Base-by-base conservation (phyloP, 148 eudicot genomes). In the Persicaria maculosa region DNA sequence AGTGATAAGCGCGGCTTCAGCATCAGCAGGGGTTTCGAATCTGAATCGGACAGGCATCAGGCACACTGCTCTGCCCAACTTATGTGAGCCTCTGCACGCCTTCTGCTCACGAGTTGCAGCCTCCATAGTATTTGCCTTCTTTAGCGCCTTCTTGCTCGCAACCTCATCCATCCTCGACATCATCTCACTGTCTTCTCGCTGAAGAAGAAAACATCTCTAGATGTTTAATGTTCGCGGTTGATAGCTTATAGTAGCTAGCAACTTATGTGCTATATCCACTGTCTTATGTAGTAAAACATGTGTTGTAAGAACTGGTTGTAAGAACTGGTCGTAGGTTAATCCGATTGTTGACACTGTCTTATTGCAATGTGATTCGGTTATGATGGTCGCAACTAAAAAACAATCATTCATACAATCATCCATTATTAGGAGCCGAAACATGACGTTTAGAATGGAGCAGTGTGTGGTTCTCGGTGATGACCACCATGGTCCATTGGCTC, bases 1-100 rank as follows among this genome's bases (percentile, higher is more conserved):
- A 0, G 71, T 85, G 85, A 90, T 95, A 88, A 92, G 97, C 72
- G 96, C 96, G 6, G 93, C 86, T 77, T 95, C 99, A 14, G 96
- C 99, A 61, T 88, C 99, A 62, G 89, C 99, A 2, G 97, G 97
- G 6, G 96, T 92, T 0, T 85, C 92, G 4, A 90, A 85, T 76
- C 78, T 95, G 72, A 95, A 95, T 80, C 87, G 92, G 43, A 89
- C 93, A 5, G 99, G 99, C 68, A 85, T 95, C 50, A 84, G 76
- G 7, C 99, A 95, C 79, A 84, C 99, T 3, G 79, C 90, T 61
- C 77, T 95, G n/a, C 99, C 99, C 0, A 89, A 95, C 74, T 95
- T 95, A 84, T 95, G 99, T 79, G 89, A 89, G 81, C 92, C 99
- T 1, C 71, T 95, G 76, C 93, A 80, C 61, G 44, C 76, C 46